phyloP scores from a whole-genome alignment of 768 basidiomycete species.

The Agaricus blazei region DNA sequence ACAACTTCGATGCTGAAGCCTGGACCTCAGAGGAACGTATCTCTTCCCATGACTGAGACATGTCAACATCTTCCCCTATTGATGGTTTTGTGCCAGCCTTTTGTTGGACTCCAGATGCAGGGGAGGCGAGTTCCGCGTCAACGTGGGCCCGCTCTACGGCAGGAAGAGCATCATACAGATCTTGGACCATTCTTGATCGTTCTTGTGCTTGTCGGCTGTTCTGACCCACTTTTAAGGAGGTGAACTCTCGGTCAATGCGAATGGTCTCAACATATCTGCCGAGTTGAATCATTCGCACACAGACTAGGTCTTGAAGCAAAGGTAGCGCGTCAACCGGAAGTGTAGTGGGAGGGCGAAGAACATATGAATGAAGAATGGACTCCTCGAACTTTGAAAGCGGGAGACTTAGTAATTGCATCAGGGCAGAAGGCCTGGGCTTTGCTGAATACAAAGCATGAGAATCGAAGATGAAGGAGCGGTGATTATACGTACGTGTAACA shows the following conservation, averaged over 20 bases:
- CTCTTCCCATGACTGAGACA: slow-evolving; percentile 67
- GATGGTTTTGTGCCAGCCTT: background rate
- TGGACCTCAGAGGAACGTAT: slow-evolving; percentile 26
- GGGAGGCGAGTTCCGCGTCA: slow-evolving; percentile 46
- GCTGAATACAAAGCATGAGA: slow-evolving; percentile 31
- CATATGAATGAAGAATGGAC: slow-evolving; percentile 48
- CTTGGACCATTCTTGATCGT: slow-evolving; percentile 67
- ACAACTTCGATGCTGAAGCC: slow-evolving; percentile 21
- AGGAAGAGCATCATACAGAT: slow-evolving; percentile 61
- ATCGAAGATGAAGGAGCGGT: background rate
- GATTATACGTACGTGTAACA: slow-evolving; percentile 52
- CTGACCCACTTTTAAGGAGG: slow-evolving; percentile 34
- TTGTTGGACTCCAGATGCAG: slow-evolving; percentile 1
- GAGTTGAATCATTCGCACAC: slow-evolving; percentile 68
- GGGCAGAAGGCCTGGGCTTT: slow-evolving; percentile 48
- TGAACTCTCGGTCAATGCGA: slow-evolving; percentile 65
- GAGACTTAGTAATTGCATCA: slow-evolving; percentile 59
- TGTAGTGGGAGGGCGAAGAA: slow-evolving; percentile 46
- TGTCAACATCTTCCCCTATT: slow-evolving; percentile 18
- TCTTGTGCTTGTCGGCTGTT: slow-evolving; percentile 37
- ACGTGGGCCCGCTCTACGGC: slow-evolving; percentile 56
- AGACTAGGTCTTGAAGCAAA: slow-evolving; percentile 72
- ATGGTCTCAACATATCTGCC: slow-evolving; percentile 71
- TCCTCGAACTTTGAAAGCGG: slow-evolving; percentile 68
- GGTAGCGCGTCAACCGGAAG: slow-evolving; percentile 46